Base-by-base conservation (phyloP, 2,329 filamentous ascomycete species). In the Colletotrichum theobromicola region DNA sequence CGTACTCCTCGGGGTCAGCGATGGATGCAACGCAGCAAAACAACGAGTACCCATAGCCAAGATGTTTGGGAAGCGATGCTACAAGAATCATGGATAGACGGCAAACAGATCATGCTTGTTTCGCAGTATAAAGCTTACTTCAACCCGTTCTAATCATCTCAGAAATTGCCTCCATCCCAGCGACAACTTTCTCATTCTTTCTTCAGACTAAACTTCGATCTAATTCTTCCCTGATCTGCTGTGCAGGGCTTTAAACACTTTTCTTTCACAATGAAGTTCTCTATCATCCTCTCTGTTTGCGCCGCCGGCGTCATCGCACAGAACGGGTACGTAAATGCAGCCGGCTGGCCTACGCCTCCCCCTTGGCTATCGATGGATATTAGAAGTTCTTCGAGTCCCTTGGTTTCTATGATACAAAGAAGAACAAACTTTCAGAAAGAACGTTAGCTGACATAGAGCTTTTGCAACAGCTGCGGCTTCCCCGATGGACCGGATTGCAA, bases 401-500 rank as follows among this genome's bases (percentile, higher is more conserved):
- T n/a, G 18, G 26, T 53, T 13, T 7, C 5, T 6, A 5, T 6
- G 1, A 15, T 53, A 9, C 7, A 15, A 7, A 16, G 42, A 30
- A 24, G 4, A 4, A 18, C 12, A 12, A 13, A 2, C 26, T 8
- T 30, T 16, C 16, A 7, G 1, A n/a, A n/a, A 21, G 2, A 24
- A 5, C n/a, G 7, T 0, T 13, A n/a, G n/a, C 57, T 60, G 16
- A 60, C 28, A 2, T 13, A 15, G n/a, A 0, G 18, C 0, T 30
- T 10, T 32, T 21, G 1, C 30, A 21, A 7, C 5, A 72, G 55
- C 26, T 72, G 72, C 46, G 62, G 57, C 18, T 72, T 74, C 12
- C 72, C 53, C 13, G 53, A 66, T 13, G 53, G 53, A 15, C 67
- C 55, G 7, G 30, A 57, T 21, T 71, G 72, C 42, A n/a, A 72